phyloP scores from a whole-genome alignment of 306 rosid species.

The Senna tora region DNA sequence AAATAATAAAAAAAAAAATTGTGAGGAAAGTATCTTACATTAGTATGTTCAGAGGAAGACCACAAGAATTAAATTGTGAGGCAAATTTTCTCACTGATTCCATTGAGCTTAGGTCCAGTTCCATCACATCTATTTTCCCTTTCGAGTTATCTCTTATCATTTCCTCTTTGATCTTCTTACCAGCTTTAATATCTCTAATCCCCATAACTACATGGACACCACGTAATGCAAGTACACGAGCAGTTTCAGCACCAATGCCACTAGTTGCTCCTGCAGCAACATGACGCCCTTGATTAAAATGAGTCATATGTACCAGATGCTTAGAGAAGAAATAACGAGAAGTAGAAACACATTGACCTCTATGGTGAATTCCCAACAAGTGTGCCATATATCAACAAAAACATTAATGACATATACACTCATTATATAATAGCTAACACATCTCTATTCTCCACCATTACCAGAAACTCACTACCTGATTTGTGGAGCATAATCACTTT shows the following conservation, averaged over 20 bases:
- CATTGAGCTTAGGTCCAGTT: constrained; percentile 69
- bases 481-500: not conserved
- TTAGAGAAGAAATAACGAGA: not conserved
- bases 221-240: constrained; percentile 69
- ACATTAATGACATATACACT: not conserved
- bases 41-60: constrained; percentile 65
- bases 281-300: not conserved
- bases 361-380: constrained; percentile 25
- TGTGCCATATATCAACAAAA: not conserved
- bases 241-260: constrained; percentile 80
- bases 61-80: constrained; percentile 46
- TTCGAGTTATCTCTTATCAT: constrained; percentile 55
- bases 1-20: not conserved
- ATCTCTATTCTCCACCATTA: not conserved
- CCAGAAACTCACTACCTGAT: not conserved
- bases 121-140: constrained; percentile 75
- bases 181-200: constrained; percentile 62
- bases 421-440: not conserved
- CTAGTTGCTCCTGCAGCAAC: constrained; percentile 69
- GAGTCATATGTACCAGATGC: not conserved
- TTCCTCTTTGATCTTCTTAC: constrained; percentile 48
- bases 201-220: constrained; percentile 80
- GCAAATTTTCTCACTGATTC: constrained; percentile 74
- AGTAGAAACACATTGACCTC: constrained; percentile 9
- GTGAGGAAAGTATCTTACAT: constrained; percentile 58